Evolutionary conservation across 768 basidiomycete species (phyloP), one percentile per base, ranked within the genome.

Genomic region (Tricholoma saponaceum): DNA sequence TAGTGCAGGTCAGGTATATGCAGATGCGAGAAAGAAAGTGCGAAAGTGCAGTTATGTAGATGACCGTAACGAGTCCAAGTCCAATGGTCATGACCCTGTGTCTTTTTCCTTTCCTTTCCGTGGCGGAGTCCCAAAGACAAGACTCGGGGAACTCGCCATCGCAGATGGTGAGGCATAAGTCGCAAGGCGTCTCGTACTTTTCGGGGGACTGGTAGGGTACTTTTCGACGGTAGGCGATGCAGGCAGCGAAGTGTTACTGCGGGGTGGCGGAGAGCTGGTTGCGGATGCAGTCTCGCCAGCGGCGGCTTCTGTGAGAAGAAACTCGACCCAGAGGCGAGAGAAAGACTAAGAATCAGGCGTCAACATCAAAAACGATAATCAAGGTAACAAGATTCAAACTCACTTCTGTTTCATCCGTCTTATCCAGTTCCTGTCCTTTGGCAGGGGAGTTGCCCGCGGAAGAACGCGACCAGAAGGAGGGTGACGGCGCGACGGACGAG

Each of bases 291-390:
- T 64, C 51, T 76, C 73, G 14, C 79, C 80, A 5, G 77, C 63
- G 1, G 82, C 78, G 0, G 95, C 88, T 75, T 99, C 96, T 22
- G 94, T 96, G 60, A 99, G 86, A 3, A 99, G 81, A 69, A 96
- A 99, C 71, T 99, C 97, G 49, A 99, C 96, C 88, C 95, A 99
- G 10, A 98, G 82, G 49, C 95, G 90, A 37, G 93, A 95, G 75
- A 99, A 99, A 0, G 94, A 96, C 95, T 98, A 62, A 39, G n/a
- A 26, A 46, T 13, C 5, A n/a, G n/a, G n/a, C 25, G 54, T n/a
- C 20, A 43, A 30, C 3, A 22, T 50, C 14, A 44, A 41, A 47
- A 26, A 3, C n/a, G 26, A n/a, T 9, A 16, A 28, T 50, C 26
- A 30, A 30, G 28, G 22, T 23, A n/a, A 14, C 30, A 14, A 5